Percentiles rank a stretch among this genome's conserved stretches.
Evolutionary conservation across 2,329 filamentous ascomycete genomes (phyloP).

Genomic region (Penicillium hordei): DNA sequence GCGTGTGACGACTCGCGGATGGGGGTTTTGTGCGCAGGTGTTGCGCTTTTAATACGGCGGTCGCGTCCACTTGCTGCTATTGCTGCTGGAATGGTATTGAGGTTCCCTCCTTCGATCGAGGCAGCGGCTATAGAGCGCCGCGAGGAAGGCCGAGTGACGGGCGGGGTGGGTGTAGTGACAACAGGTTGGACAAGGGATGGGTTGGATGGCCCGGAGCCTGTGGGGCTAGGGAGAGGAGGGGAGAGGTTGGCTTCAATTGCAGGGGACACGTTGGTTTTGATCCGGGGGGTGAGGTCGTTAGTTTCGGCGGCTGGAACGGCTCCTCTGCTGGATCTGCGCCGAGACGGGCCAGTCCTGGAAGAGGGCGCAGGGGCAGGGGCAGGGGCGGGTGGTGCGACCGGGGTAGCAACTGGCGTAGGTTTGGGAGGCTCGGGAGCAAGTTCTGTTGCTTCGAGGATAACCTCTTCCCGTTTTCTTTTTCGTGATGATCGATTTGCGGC

Average conservation of each 20-base stretch:
- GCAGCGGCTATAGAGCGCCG: constrained; percentile 32
- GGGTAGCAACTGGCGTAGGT: background rate
- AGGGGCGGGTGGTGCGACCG: constrained; percentile 2
- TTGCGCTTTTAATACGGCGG: constrained; percentile 44
- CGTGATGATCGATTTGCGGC: constrained; percentile 29
- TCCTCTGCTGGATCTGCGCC: constrained; percentile 42
- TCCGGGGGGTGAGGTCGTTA: constrained; percentile 30
- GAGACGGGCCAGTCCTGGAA: constrained; percentile 22
- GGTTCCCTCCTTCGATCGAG: constrained; percentile 28
- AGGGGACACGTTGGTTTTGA: constrained; percentile 17
- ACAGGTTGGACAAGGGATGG: constrained; percentile 19
- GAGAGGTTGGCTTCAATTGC: constrained; percentile 22
- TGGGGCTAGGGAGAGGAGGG: constrained; percentile 25
- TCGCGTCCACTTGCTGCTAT: constrained; percentile 30
- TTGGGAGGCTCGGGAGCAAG: background rate
- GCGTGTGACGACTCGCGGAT: constrained; percentile 45
- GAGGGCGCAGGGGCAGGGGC: background rate
- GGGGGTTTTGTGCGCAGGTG: constrained; percentile 41
- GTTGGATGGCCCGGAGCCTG: constrained; percentile 25
- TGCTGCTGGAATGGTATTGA: constrained; percentile 11
- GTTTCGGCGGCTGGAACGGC: constrained; percentile 39
- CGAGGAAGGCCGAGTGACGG: constrained; percentile 36
- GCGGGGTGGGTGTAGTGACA: constrained; percentile 32
- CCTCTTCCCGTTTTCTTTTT: constrained; percentile 59
- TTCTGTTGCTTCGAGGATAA: constrained; percentile 31